Conservation (phyloP, 805 yeast species). For the Metschnikowia kunwiensis region DNA sequence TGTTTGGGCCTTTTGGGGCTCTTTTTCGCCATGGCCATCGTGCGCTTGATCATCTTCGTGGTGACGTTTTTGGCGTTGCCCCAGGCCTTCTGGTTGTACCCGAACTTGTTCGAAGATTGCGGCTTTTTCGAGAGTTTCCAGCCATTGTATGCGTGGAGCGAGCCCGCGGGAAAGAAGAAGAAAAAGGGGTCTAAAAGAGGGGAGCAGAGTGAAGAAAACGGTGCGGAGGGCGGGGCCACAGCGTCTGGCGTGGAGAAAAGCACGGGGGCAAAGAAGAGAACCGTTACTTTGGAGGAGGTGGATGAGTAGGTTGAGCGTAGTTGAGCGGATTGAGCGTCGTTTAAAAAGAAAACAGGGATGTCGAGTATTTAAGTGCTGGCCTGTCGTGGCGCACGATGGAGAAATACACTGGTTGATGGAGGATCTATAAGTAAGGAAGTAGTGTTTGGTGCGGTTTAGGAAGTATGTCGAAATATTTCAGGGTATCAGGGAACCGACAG, state of each 20-base stretch:
- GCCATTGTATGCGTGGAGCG: slow-evolving; percentile 87
- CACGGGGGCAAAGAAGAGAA: slow-evolving; percentile 26
- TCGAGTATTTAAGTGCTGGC: background rate
- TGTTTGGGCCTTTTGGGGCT: slow-evolving; percentile 68
- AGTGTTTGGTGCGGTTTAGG: too few relatives aligned
- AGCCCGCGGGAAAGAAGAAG: slow-evolving; percentile 31
- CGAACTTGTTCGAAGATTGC: slow-evolving; percentile 92
- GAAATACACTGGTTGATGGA: too few relatives aligned
- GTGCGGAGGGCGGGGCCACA: slow-evolving; percentile 10
- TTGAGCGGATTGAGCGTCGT: background rate
- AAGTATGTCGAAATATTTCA: too few relatives aligned
- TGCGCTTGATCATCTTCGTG: slow-evolving; percentile 68
- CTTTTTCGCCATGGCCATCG: slow-evolving; percentile 74
- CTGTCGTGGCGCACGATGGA: too few relatives aligned
- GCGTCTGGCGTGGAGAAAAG: slow-evolving; percentile 18
- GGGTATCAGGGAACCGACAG: too few relatives aligned
- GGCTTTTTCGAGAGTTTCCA: slow-evolving; percentile 89
- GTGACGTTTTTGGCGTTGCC: slow-evolving; percentile 55
- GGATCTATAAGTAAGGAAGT: background rate
- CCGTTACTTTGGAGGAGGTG: slow-evolving; percentile 42
- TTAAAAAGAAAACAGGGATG: background rate
- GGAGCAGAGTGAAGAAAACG: background rate
- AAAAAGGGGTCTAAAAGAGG: slow-evolving; percentile 15
- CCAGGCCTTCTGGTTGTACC: slow-evolving; percentile 93
- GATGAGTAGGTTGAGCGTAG: slow-evolving; percentile 23